Conservation (phyloP, 371 early-diverging fungal species). For the Capillidium rhysosporum region DNA sequence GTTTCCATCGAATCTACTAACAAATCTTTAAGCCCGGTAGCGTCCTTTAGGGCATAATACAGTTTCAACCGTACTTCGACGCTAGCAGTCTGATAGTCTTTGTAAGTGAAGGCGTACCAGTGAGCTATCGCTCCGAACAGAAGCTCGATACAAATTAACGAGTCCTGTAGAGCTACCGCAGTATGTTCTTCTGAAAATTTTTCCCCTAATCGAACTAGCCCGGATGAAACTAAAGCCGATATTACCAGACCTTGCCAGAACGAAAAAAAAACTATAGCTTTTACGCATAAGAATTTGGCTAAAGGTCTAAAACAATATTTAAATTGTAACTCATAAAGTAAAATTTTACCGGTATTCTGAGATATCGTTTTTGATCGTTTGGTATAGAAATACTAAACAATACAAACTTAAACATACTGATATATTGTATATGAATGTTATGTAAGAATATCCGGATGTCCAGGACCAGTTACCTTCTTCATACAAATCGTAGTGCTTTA, state of each 20-base stretch:
- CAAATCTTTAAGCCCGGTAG: slow-evolving; percentile 65
- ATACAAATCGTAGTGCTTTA: slow-evolving; percentile 51
- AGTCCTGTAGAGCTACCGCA: slow-evolving; percentile 78
- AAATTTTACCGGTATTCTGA: slow-evolving; percentile 42
- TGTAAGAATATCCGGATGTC: slow-evolving; percentile 55
- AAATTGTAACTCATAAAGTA: neutral
- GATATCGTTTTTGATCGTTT: slow-evolving; percentile 64
- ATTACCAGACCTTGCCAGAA: slow-evolving; percentile 90
- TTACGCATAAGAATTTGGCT: slow-evolving; percentile 87
- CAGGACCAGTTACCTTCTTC: slow-evolving; percentile 59
- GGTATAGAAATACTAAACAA: slow-evolving; percentile 72
- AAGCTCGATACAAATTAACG: slow-evolving; percentile 84
- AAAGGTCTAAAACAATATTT: slow-evolving; percentile 32
- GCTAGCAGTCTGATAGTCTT: slow-evolving; percentile 39
- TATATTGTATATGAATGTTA: slow-evolving; percentile 67
- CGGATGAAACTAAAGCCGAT: slow-evolving; percentile 54
- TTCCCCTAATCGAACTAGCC: slow-evolving; percentile 37
- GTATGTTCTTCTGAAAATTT: slow-evolving; percentile 39
- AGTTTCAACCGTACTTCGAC: slow-evolving; percentile 60
- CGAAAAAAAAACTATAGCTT: slow-evolving; percentile 84
- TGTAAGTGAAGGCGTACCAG: slow-evolving; percentile 55
- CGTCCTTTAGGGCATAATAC: slow-evolving; percentile 54
- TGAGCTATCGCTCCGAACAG: slow-evolving; percentile 65
- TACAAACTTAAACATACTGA: slow-evolving; percentile 69
- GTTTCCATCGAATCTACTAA: slow-evolving; percentile 60